Evolutionary conservation across 2,329 filamentous ascomycete species (phyloP).

Genomic region (Parasarocladium wereldwijsianum): DNA sequence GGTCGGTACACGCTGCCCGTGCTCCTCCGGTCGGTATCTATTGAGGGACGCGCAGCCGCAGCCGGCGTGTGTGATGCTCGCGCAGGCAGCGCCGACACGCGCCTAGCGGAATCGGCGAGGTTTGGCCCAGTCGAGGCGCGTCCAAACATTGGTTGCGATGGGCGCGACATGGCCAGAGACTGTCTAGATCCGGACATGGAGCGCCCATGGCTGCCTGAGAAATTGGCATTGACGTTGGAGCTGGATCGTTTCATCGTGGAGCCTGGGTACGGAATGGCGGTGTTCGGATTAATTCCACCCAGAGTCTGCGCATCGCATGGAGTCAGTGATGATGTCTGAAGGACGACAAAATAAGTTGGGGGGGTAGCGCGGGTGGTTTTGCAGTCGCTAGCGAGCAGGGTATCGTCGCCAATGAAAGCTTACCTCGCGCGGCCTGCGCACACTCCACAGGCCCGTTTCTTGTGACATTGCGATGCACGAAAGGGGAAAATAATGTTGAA

Average conservation of each 20-base stretch:
- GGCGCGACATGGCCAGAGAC: constrained; percentile 70
- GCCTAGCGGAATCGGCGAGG: constrained; percentile 69
- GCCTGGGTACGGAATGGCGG: constrained; percentile 74
- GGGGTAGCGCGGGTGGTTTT: constrained; percentile 7
- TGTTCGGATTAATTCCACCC: constrained; percentile 68
- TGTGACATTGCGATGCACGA: constrained; percentile 53
- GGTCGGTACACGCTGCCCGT: constrained; percentile 68
- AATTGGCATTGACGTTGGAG: constrained; percentile 53
- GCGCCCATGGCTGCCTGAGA: constrained; percentile 57
- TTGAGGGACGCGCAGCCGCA: constrained; percentile 28
- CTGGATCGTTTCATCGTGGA: constrained; percentile 90
- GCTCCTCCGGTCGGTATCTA: constrained; percentile 52
- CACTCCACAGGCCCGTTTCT: constrained; percentile 77
- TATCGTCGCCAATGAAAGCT: too few relatives aligned
- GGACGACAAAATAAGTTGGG: constrained; percentile 9
- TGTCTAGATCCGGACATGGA: constrained; percentile 73
- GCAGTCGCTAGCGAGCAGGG: too few relatives aligned
- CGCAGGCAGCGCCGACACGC: constrained; percentile 66
- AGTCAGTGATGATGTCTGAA: constrained; percentile 7
- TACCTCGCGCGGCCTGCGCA: constrained; percentile 84
- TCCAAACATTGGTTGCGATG: constrained; percentile 76
- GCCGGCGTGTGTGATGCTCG: constrained; percentile 44
- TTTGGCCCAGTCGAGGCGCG: constrained; percentile 74
- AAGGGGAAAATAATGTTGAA: not conserved
- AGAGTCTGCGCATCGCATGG: constrained; percentile 48